Evolutionary conservation across 192 early-diverging fungal species (phyloP), one percentile per base, ranked within the genome.

Genomic region (Rhizoclosmatium sp.): DNA sequence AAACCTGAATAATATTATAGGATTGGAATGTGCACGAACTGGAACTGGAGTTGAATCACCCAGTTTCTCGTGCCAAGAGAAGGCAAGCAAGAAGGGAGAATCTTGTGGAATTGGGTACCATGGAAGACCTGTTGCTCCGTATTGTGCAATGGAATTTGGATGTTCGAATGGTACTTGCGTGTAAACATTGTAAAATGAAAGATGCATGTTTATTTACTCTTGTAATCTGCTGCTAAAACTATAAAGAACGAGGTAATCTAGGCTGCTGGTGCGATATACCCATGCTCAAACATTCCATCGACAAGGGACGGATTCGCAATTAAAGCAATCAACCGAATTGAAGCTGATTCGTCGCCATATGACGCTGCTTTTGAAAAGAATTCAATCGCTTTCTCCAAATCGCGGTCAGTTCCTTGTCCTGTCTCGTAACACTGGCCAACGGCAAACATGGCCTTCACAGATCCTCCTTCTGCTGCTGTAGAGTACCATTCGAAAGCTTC

Each of bases 401-500:
- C 79, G 23, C 44, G 2, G 4, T 64, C 47, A 70, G 75, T 80
- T 4, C 88, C 88, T 16, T 78, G 39, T 1, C 85, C 88, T 4
- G 21, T 46, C 61, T 86, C 86, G 54, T 84, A 81, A 59, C 79
- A 81, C 39, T 80, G 64, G 3, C 79, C 88, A 3, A 89, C 60
- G 1, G 45, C 16, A 51, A 78, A 80, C 83, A 86, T 83, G 4
- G 88, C 86, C 7, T 60, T 31, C 21, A 84, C 81, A 47, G 71
- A 62, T 19, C 78, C 88, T 5, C 77, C 66, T 42, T 67, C 46
- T 4, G 88, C 84, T 21, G 88, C 84, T 60, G 75, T 75, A 45
- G 83, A 76, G 78, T 87, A 95, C 92, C 92, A 93, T 69, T 72
- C 31, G 19, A 91, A 71, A 4, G 89, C 87, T 67, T 84, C 81